phyloP scores from a whole-genome alignment of 495 filamentous ascomycete species.

The Echria macrotheca region DNA sequence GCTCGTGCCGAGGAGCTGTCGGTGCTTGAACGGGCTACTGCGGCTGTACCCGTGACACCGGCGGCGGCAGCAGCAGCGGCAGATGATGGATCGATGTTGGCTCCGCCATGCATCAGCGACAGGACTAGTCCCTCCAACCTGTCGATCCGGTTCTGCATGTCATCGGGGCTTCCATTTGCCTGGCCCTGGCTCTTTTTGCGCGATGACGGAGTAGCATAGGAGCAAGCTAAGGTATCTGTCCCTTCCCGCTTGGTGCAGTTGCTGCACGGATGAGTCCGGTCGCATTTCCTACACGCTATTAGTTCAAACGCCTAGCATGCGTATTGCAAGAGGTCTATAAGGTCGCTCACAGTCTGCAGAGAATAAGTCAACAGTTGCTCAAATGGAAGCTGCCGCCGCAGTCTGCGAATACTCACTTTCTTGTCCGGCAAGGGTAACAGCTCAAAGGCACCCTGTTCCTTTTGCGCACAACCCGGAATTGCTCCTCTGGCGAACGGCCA shows the following conservation, averaged over 20 bases:
- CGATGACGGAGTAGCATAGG: conserved; percentile 73
- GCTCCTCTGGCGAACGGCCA: conserved; percentile 74
- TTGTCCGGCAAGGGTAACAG: conserved; percentile 85
- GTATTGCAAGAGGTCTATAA: too few species aligned
- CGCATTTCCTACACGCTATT: conserved; percentile 64
- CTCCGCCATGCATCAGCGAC: conserved; percentile 91
- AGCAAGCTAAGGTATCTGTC: conserved; percentile 75
- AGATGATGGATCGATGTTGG: conserved; percentile 37
- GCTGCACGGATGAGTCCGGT: conserved; percentile 86
- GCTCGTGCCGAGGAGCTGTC: conserved; percentile 52
- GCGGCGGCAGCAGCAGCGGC: conserved; percentile 23
- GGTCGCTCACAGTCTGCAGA: too few species aligned
- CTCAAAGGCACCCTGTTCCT: conserved; percentile 92
- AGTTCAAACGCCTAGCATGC: too few species aligned
- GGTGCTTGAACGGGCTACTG: conserved; percentile 58
- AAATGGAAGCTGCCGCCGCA: too few species aligned
- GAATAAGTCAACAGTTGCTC: too few species aligned
- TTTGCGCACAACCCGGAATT: conserved; percentile 87
- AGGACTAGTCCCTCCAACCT: conserved; percentile 91
- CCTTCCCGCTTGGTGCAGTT: conserved; percentile 80
- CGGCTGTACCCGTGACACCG: conserved; percentile 55
- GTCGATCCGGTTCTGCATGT: conserved; percentile 99
- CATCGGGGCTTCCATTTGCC: conserved; percentile 68
- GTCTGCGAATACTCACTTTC: too few species aligned
- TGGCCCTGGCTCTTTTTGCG: conserved; percentile 71